Evolutionary conservation across 306 rosid genomes (phyloP), one percentile per base, ranked within the genome.

Genomic region (Fagus crenata): DNA sequence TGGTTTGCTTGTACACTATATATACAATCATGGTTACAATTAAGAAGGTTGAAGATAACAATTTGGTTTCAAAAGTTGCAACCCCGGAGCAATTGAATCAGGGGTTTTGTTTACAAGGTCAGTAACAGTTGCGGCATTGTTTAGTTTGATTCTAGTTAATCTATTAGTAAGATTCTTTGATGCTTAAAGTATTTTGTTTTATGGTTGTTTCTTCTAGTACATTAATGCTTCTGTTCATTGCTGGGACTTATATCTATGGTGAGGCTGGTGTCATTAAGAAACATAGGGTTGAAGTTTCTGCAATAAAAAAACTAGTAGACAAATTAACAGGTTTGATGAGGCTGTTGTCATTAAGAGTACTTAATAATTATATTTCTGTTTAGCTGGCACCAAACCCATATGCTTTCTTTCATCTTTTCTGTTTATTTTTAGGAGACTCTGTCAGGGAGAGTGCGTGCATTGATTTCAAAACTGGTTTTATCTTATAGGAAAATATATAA

Each of bases 11-110:
- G 18, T 49, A 37, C 72, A 12, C 68, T 74, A 2, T 4, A 9
- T 8, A 39, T 60, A 13, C 72, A 11, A 8, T 46, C 65, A 82
- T 82, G 85, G 81, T 77, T 43, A 67, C 71, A 11, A 12, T 77
- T 28, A 67, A 77, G 68, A 77, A 76, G 73, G 69, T 71, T 18
- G 69, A 53, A 65, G 81, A 67, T 35, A 69, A 18, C 28, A 22
- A 35, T 49, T 51, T 81, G 54, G 40, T 5, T 17, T 75, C 60
- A 2, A 78, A 76, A 8, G 68, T 13, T 13, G 7, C 68, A 4
- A 33, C 17, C n/a, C 41, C 35, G 11, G 68, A 61, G 68, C 68
- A 33, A 33, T 61, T 61, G 40, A 61, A 61, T 41, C 40, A 42
- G n/a, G 55, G 6, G 55, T 46, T 53, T 7, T 59, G 61, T 15